Conservation (phyloP, 495 filamentous ascomycete species). For the Talaromyces wortmannii region DNA sequence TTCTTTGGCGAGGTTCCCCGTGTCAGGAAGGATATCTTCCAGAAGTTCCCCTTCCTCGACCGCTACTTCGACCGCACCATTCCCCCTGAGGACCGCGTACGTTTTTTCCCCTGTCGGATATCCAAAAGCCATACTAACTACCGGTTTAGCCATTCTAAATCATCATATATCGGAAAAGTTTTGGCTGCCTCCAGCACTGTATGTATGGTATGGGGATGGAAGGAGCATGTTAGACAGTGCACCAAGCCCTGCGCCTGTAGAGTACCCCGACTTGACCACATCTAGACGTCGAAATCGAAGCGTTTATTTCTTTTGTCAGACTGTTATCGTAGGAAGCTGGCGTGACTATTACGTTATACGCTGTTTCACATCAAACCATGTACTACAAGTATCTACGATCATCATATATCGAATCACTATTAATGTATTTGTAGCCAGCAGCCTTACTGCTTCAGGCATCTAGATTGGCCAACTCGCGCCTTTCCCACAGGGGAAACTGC, state of each 20-base stretch:
- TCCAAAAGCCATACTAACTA: neutral
- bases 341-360: neutral
- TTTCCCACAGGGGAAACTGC: conserved; percentile 1
- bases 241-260: neutral
- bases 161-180: conserved; percentile 9
- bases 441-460: neutral
- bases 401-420: neutral
- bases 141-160: conserved; percentile 35
- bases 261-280: conserved; percentile 1
- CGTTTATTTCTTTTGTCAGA: conserved; percentile 3
- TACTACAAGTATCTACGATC: neutral
- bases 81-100: conserved; percentile 58
- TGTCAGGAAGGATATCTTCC: conserved; percentile 58
- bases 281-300: conserved; percentile 1
- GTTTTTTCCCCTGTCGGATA: conserved; percentile 7
- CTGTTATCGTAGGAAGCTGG: neutral
- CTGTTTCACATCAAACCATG: neutral
- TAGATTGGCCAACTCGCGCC: neutral
- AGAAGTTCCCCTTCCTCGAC: conserved; percentile 56
- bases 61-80: conserved; percentile 50
- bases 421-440: neutral
- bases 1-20: conserved; percentile 66
- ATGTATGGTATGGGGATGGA: conserved; percentile 6
- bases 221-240: neutral
- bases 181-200: conserved; percentile 3